Conservation (phyloP, 768 basidiomycete species). For the Pleurotus cornucopiae region DNA sequence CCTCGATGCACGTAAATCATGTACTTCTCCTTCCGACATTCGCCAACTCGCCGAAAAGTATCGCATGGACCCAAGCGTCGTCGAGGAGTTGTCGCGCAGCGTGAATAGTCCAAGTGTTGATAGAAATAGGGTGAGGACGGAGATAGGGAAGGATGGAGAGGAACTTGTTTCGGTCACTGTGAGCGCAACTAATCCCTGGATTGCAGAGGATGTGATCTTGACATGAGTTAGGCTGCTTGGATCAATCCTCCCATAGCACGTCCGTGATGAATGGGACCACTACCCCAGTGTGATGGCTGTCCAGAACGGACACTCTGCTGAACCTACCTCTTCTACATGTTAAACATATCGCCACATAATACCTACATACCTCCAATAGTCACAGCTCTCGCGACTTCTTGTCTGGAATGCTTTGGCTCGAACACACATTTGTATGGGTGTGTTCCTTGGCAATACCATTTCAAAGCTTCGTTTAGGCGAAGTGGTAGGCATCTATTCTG, state of each 20-base stretch:
- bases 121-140: conserved; percentile 36
- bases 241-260: conserved; percentile 24
- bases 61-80: conserved; percentile 45
- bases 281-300: too few relatives aligned
- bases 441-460: too few relatives aligned
- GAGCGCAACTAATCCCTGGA: conserved; percentile 16
- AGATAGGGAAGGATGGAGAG: conserved; percentile 50
- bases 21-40: conserved; percentile 35
- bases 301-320: too few relatives aligned
- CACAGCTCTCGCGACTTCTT: too few relatives aligned
- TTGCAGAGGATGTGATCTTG: neutral
- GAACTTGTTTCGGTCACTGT: conserved; percentile 50
- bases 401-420: too few relatives aligned
- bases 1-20: conserved; percentile 59
- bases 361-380: too few relatives aligned
- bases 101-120: conserved; percentile 66
- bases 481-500: too few relatives aligned
- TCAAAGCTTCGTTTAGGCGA: too few relatives aligned
- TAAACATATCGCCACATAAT: too few relatives aligned
- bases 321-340: too few relatives aligned
- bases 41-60: conserved; percentile 49
- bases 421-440: too few relatives aligned
- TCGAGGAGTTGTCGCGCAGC: conserved; percentile 49
- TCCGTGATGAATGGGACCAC: too few relatives aligned
- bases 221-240: conserved; percentile 39